Percentiles rank a stretch among this genome's conserved stretches.
Conservation (phyloP, 1,139 yeast species). For the Oligophagozyma castellii region DNA sequence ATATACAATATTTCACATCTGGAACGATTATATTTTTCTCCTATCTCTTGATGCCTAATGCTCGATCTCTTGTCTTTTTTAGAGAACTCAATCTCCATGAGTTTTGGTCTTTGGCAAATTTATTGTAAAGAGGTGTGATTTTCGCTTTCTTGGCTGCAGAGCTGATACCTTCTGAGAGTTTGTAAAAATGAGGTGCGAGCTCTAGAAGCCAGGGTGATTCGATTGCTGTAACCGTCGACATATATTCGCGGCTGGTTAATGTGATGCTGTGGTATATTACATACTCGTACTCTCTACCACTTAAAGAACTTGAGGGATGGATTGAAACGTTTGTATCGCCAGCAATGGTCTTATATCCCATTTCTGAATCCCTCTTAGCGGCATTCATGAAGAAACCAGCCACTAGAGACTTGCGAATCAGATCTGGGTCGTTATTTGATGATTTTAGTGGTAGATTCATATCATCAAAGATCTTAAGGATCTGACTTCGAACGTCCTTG, state of each 20-base stretch:
- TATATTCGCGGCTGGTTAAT: constrained; percentile 75
- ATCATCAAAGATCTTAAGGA: constrained; percentile 47
- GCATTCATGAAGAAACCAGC: constrained; percentile 81
- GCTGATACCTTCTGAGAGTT: constrained; percentile 34
- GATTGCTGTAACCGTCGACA: constrained; percentile 75
- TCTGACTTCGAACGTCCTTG: constrained; percentile 63
- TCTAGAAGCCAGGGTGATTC: constrained; percentile 80
- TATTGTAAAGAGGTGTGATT: constrained; percentile 51
- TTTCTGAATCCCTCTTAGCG: constrained; percentile 67
- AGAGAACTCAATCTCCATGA: constrained; percentile 40
- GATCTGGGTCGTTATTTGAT: constrained; percentile 51
- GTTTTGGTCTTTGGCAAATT: constrained; percentile 37
- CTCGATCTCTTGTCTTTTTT: constrained; percentile 22
- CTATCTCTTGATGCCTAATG: constrained; percentile 19
- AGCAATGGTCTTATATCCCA: constrained; percentile 62
- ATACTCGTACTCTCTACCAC: constrained; percentile 60
- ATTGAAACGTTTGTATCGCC: constrained; percentile 70
- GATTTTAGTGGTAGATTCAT: constrained; percentile 37
- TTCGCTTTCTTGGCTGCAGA: constrained; percentile 32
- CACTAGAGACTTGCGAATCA: constrained; percentile 59
- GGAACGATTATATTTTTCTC: background rate
- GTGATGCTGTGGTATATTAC: constrained; percentile 76
- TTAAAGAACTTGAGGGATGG: constrained; percentile 81
- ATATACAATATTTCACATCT: too few relatives aligned
- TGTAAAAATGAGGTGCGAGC: constrained; percentile 78